Conservation (phyloP, 2,329 filamentous ascomycete genomes). For the Tolypocladium album region DNA sequence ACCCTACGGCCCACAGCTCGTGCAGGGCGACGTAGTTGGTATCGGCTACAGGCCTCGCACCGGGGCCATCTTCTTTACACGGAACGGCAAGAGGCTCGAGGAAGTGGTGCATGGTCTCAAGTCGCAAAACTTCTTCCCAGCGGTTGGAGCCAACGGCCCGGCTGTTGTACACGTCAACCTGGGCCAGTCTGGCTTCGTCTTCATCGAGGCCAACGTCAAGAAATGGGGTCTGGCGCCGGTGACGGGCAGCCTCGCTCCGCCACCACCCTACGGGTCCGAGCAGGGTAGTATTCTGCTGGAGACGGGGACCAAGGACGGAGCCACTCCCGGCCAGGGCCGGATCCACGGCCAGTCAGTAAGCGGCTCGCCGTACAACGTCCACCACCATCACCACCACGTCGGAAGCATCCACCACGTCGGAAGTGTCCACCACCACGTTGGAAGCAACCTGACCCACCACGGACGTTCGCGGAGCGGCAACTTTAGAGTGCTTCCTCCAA, state of each 20-base stretch:
- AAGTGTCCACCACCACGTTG: constrained; percentile 13
- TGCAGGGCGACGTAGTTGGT: constrained; percentile 92
- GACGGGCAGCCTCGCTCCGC: constrained; percentile 88
- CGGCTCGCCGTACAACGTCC: constrained; percentile 24
- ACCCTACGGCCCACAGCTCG: constrained; percentile 70
- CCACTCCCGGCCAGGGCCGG: constrained; percentile 31
- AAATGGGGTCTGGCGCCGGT: constrained; percentile 97
- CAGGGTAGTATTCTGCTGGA: constrained; percentile 94
- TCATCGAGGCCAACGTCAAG: constrained; percentile 98
- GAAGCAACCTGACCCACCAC: constrained; percentile 50
- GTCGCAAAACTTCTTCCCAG: constrained; percentile 93
- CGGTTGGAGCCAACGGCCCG: constrained; percentile 90
- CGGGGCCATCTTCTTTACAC: constrained; percentile 93
- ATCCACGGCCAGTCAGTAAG: constrained; percentile 35
- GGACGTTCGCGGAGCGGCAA: constrained; percentile 68
- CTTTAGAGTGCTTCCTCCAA: constrained; percentile 62
- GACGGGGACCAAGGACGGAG: constrained; percentile 58
- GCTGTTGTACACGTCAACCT: constrained; percentile 94
- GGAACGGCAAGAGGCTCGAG: constrained; percentile 94
- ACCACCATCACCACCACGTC: constrained; percentile 17
- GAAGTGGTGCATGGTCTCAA: constrained; percentile 91
- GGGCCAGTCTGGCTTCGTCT: constrained; percentile 94
- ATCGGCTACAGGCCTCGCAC: constrained; percentile 92
- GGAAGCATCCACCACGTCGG: constrained; percentile 23
- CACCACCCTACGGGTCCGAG: constrained; percentile 92